Evolutionary conservation across 75 land plant species (phyloP).

Genomic region (Cupressus sempervirens): DNA sequence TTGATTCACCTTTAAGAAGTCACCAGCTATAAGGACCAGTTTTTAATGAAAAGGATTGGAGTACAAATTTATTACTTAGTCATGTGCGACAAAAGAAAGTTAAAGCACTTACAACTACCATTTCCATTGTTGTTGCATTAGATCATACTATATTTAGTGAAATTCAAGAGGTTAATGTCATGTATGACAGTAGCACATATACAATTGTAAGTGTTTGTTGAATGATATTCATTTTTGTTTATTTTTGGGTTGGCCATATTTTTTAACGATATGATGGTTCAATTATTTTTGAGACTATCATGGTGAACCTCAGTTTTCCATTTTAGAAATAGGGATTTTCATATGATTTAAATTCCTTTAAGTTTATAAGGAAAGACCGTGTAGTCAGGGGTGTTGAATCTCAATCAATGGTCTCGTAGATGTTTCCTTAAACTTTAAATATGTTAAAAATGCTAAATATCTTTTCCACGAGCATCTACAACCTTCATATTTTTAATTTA

Average conservation of each 20-base stretch:
- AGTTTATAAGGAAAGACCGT: background rate
- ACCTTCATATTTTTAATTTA: too few relatives aligned
- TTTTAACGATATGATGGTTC: background rate
- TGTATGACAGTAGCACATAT: conserved; percentile 11
- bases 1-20: conserved; percentile 8
- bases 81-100: conserved; percentile 23
- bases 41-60: background rate
- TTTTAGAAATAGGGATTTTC: background rate
- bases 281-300: background rate
- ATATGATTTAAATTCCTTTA: too few relatives aligned
- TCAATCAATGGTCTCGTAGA: background rate
- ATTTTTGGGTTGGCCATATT: background rate
- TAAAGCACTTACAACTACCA: conserved; percentile 22
- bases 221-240: background rate
- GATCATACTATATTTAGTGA: conserved; percentile 26
- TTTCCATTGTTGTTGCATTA: conserved; percentile 28
- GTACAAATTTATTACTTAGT: conserved; percentile 1
- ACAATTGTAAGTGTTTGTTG: conserved; percentile 18
- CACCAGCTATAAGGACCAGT: background rate
- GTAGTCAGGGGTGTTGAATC: background rate
- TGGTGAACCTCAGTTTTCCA: background rate
- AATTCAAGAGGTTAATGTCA: conserved; percentile 19
- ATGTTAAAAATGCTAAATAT: background rate
- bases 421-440: background rate
- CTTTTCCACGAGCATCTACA: background rate